Conservation (phyloP, 2,329 filamentous ascomycete species). For the Sclerotinia sclerotiorum region DNA sequence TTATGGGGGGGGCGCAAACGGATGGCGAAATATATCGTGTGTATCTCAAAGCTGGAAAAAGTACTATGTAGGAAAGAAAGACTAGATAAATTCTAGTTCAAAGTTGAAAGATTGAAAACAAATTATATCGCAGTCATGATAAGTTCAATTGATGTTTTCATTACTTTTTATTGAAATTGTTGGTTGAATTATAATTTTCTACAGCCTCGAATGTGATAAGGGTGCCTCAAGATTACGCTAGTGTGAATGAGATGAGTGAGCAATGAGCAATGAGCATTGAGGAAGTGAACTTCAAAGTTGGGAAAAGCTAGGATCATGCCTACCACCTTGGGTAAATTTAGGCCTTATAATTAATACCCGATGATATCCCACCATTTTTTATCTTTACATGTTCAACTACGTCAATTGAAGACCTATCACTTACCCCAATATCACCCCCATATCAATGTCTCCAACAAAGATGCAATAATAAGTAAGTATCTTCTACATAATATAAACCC, state of each 20-base stretch:
- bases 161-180: background rate
- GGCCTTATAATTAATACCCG: background rate
- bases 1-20: constrained; percentile 21
- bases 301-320: background rate
- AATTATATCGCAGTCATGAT: background rate
- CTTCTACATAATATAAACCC: no score
- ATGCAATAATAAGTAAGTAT: background rate
- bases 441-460: background rate
- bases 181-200: constrained; percentile 16
- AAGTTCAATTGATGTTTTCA: background rate
- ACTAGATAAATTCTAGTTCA: background rate
- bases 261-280: no score
- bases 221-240: constrained; percentile 17
- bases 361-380: background rate
- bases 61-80: background rate
- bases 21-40: constrained; percentile 10
- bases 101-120: background rate
- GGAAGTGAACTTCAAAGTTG: background rate
- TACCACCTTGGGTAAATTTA: background rate
- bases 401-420: background rate
- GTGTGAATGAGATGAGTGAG: background rate
- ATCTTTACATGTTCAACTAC: background rate
- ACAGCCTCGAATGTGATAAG: constrained; percentile 30
- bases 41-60: background rate
- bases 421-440: background rate